phyloP scores from a whole-genome alignment of 345 rosid genomes.

The Hibiscus syriacus region DNA sequence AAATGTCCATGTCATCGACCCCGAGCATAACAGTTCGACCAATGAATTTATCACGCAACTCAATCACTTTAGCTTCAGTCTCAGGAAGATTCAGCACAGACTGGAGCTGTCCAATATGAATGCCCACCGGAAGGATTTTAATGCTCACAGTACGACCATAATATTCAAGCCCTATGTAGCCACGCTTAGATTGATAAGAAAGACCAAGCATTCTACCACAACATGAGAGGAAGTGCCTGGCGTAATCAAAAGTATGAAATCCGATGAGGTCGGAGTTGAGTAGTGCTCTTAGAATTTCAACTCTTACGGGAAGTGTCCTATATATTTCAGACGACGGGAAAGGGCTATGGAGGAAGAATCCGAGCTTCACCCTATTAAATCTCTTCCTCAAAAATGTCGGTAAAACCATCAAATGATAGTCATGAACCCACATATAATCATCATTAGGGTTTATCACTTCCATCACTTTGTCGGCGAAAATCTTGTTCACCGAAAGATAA shows the following conservation, averaged over 20 bases:
- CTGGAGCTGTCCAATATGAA: constrained; percentile 28
- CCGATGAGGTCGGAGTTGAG: constrained; percentile 68
- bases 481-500: constrained; percentile 47
- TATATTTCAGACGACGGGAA: background rate
- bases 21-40: background rate
- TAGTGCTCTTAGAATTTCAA: constrained; percentile 31
- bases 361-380: background rate
- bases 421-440: background rate
- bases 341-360: background rate
- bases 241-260: constrained; percentile 92
- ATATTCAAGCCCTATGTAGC: constrained; percentile 17
- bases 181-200: constrained; percentile 66
- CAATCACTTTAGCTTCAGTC: background rate
- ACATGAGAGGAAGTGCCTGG: constrained; percentile 89
- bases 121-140: constrained; percentile 91
- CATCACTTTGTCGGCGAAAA: background rate
- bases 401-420: background rate
- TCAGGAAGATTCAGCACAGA: background rate
- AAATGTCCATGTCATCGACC: background rate
- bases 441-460: background rate
- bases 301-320: background rate
- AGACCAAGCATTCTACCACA: constrained; percentile 95
- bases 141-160: constrained; percentile 30
- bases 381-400: background rate
- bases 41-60: background rate